Percentiles rank a stretch among this genome's conserved stretches.
Evolutionary conservation across 2,329 filamentous ascomycete genomes (phyloP).

Genomic region (Zasmidium citrigriseum): DNA sequence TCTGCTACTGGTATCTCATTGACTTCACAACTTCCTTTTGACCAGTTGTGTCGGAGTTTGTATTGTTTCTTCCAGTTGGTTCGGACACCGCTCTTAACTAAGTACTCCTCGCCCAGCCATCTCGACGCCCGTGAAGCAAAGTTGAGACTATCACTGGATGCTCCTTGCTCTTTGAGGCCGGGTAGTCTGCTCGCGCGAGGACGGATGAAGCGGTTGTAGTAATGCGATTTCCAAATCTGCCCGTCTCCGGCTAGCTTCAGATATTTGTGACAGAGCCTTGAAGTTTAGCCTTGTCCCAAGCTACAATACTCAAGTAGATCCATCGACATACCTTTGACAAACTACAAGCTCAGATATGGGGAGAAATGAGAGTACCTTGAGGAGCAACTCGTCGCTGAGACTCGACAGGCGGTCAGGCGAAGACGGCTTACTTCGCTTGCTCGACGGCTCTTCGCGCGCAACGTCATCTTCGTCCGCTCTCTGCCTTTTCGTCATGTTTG

Average conservation of each 20-base stretch:
- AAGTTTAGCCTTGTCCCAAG: constrained; percentile 42
- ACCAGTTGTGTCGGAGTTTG: constrained; percentile 88
- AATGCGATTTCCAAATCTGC: constrained; percentile 87
- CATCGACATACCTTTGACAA: constrained; percentile 55
- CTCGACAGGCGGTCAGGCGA: constrained; percentile 64
- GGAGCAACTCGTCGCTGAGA: constrained; percentile 83
- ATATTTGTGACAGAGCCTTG: constrained; percentile 73
- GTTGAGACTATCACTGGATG: constrained; percentile 41
- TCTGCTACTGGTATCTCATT: constrained; percentile 70
- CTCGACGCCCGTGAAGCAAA: constrained; percentile 59
- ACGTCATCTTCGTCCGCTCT: constrained; percentile 31
- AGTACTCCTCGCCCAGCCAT: constrained; percentile 63
- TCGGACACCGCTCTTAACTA: constrained; percentile 51
- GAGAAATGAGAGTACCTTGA: constrained; percentile 81
- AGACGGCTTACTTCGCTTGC: constrained; percentile 49
- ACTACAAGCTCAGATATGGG: constrained; percentile 67
- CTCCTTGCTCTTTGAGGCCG: constrained; percentile 54
- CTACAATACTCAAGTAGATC: neutral
- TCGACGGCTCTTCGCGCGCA: constrained; percentile 28
- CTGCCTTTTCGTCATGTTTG: constrained; percentile 40
- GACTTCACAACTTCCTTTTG: constrained; percentile 75
- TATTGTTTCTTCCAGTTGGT: constrained; percentile 89
- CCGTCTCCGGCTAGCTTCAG: constrained; percentile 73
- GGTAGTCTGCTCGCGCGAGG: constrained; percentile 77
- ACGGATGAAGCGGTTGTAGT: constrained; percentile 83